phyloP scores from a whole-genome alignment of 805 yeast genomes.

The Saccharomycopsis fermentans region DNA sequence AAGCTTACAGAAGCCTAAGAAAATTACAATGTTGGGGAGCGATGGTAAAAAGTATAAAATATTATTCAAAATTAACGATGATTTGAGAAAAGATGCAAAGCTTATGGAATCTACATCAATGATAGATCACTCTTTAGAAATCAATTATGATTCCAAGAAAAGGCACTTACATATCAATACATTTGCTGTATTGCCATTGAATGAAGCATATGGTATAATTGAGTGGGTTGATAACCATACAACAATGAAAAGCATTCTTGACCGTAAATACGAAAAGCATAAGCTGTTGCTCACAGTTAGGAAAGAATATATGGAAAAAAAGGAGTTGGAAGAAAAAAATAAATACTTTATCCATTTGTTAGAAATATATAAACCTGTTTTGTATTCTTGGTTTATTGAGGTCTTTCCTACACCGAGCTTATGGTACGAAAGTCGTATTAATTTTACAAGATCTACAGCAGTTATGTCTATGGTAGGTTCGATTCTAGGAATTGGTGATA shows the following conservation, averaged over 20 bases:
- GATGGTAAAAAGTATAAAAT: conserved; percentile 67
- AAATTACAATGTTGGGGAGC: conserved; percentile 64
- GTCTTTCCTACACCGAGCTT: conserved; percentile 80
- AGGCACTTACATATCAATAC: conserved; percentile 64
- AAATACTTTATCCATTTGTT: conserved; percentile 26
- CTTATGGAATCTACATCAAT: conserved; percentile 85
- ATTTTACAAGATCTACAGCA: conserved; percentile 70
- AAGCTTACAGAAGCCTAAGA: conserved; percentile 83
- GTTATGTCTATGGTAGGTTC: conserved; percentile 98
- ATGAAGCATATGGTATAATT: conserved; percentile 80
- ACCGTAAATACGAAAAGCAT: conserved; percentile 32
- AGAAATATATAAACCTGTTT: conserved; percentile 48
- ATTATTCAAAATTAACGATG: conserved; percentile 80
- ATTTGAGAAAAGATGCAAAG: conserved; percentile 89
- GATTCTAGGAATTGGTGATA: conserved; percentile 87
- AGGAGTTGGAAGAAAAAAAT: conserved; percentile 27
- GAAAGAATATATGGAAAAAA: conserved; percentile 22
- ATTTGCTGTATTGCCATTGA: conserved; percentile 81
- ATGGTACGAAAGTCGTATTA: conserved; percentile 76
- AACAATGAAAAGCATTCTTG: conserved; percentile 57
- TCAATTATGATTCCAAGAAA: conserved; percentile 62
- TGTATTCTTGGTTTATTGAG: conserved; percentile 81
- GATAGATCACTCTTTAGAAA: conserved; percentile 61
- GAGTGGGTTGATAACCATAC: conserved; percentile 78
- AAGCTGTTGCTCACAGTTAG: conserved; percentile 27